A percentile compares a stretch with the other conserved stretches of the same genome.
Conservation (phyloP, 2,329 filamentous ascomycete species). For the Beauveria australis region DNA sequence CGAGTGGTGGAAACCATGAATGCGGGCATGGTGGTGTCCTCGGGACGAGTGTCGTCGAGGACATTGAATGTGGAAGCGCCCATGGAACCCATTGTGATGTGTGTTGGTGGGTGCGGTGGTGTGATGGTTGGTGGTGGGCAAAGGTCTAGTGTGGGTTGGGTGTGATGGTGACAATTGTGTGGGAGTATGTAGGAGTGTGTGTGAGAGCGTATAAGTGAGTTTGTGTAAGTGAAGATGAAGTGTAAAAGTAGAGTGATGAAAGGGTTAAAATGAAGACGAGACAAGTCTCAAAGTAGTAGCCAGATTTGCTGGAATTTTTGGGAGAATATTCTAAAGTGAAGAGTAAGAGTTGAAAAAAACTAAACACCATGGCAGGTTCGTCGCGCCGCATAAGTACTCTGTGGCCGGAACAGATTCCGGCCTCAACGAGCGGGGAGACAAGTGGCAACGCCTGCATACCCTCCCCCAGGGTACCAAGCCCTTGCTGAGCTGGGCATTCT, state of each 20-base stretch:
- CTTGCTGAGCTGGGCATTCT: constrained; percentile 2
- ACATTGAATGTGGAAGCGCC: constrained; percentile 43
- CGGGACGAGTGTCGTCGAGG: constrained; percentile 52
- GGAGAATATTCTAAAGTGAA: constrained; percentile 11
- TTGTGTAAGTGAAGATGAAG: constrained; percentile 9
- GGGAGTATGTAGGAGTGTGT: constrained; percentile 1
- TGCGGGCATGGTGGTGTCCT: constrained; percentile 56
- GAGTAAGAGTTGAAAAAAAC: constrained; percentile 8
- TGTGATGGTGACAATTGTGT: neutral
- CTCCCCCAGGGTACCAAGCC: constrained; percentile 6
- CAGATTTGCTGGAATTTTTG: neutral
- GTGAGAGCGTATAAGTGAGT: constrained; percentile 6
- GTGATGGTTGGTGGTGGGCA: constrained; percentile 9
- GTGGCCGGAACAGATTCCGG: constrained; percentile 43
- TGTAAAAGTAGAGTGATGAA: neutral
- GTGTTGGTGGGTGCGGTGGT: neutral
- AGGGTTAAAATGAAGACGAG: neutral
- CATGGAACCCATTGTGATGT: constrained; percentile 34
- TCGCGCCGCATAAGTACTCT: constrained; percentile 36
- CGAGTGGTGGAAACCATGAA: constrained; percentile 73
- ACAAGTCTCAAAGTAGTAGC: neutral
- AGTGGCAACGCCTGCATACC: constrained; percentile 3
- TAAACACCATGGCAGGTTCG: constrained; percentile 16
- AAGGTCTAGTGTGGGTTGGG: constrained; percentile 8
- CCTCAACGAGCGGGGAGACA: constrained; percentile 25